Evolutionary conservation across 2,329 filamentous ascomycete species (phyloP), one percentile per base, ranked within the genome.

Genomic region (Penicillium nordicum): DNA sequence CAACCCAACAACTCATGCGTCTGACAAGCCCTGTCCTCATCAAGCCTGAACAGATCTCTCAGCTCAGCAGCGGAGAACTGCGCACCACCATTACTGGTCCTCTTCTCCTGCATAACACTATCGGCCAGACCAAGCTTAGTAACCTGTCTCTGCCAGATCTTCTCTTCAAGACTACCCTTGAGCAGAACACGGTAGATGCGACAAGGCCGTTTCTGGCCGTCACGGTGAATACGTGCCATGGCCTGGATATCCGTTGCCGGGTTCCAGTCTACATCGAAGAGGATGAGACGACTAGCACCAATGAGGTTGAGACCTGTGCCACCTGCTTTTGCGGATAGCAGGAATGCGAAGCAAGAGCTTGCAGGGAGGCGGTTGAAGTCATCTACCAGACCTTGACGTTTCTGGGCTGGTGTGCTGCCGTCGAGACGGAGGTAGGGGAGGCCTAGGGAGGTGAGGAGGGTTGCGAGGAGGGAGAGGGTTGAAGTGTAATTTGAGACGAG

Each of bases 231-330:
- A 14, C 88, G 84, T 12, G 87, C 88, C 86, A 90, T 89, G 8
- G 88, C 87, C 69, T 90, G 88, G 21, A 88, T 75, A 64, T 90
- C 88, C 0, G 85, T 88, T 0, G 86, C 85, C 1, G 88, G 88
- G 64, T 90, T 90, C 88, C 88, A 90, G 72, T 90, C 88, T 9
- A 88, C 82, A 63, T 90, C 88, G 63, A 88, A 90, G 1, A 90
- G 81, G 5, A 90, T 76, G 2, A 90, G 80, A 23, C 88, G 82
- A 32, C 84, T 88, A 5, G 87, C 88, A 10, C 88, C 88, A 48
- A 88, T 86, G 5, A 90, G 78, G 64, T 90, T 90, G 44, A 90
- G 76, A 1, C 88, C 88, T 1, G 84, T 80, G 4, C 88, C 88
- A 5, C 88, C 88, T 40, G 86, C 84, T 71, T 89, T 90, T 2